Evolutionary conservation across 139 green algal genomes (phyloP).

Genomic region (Trebouxia sp.): DNA sequence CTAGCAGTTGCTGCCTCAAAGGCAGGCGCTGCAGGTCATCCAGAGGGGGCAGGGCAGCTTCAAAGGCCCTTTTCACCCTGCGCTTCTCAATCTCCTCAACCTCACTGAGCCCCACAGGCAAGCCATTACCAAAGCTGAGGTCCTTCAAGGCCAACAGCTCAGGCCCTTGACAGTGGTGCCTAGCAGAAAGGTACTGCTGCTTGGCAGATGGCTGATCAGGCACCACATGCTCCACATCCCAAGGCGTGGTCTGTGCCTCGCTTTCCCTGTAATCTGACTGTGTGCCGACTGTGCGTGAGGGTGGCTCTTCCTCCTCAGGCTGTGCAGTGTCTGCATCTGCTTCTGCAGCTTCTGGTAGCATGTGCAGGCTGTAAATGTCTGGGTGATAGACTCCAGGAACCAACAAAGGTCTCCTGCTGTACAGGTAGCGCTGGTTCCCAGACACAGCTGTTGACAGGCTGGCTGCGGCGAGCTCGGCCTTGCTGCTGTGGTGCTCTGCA

Average conservation of each 20-base stretch:
- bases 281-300: slow-evolving; percentile 60
- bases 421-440: slow-evolving; percentile 57
- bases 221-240: slow-evolving; percentile 60
- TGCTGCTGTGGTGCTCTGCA: slow-evolving; percentile 10
- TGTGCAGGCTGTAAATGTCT: slow-evolving; percentile 30
- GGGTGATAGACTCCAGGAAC: slow-evolving; percentile 16
- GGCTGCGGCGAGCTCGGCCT: slow-evolving; percentile 23
- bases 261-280: slow-evolving; percentile 80
- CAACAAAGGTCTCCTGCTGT: slow-evolving; percentile 51
- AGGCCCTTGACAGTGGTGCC: slow-evolving; percentile 55
- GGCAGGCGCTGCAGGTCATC: slow-evolving; percentile 62
- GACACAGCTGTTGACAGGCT: slow-evolving; percentile 39
- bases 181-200: slow-evolving; percentile 54
- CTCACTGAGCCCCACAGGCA: slow-evolving; percentile 61
- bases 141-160: slow-evolving; percentile 72
- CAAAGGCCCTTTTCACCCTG: slow-evolving; percentile 77
- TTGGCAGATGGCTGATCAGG: slow-evolving; percentile 54
- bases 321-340: not conserved
- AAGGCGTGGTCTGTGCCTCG: slow-evolving; percentile 77
- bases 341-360: slow-evolving; percentile 22
- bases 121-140: slow-evolving; percentile 63
- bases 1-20: slow-evolving; percentile 73
- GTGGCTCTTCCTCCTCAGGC: slow-evolving; percentile 35
- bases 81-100: slow-evolving; percentile 69
- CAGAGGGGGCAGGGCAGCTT: slow-evolving; percentile 72